These are phyloP conservation scores for Oldenlandia corymbosa DNA, from an alignment of 257 asterid genomes.

Conservation along the genomic window DNA sequence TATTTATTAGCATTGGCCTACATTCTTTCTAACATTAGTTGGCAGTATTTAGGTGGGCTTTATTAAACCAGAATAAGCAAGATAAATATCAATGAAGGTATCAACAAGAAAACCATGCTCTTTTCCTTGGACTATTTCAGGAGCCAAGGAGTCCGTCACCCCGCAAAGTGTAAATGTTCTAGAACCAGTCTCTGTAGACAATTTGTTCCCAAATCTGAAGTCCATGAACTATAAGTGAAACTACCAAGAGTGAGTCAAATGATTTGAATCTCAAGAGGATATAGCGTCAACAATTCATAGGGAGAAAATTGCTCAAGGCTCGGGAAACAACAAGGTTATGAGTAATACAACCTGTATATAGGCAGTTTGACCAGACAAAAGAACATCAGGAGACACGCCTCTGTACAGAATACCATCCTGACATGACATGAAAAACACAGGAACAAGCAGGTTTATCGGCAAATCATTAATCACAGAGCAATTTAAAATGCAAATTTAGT, in stretches of 20 bases:
- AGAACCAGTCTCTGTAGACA: conserved; percentile 49
- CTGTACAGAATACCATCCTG: conserved; percentile 77
- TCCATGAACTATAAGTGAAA: conserved; percentile 65
- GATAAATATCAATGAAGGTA: conserved; percentile 16
- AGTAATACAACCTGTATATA: conserved; percentile 57
- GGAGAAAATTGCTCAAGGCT: not conserved
- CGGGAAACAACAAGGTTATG: not conserved
- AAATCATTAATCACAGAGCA: not conserved
- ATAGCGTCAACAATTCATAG: not conserved
- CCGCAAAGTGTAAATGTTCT: conserved; percentile 87
- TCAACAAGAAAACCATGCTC: conserved; percentile 91
- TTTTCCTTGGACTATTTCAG: conserved; percentile 88
- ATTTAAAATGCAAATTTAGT: conserved; percentile 20
- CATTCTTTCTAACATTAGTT: too few relatives aligned
- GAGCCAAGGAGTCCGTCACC: conserved; percentile 81
- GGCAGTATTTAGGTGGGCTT: not conserved
- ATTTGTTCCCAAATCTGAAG: conserved; percentile 82
- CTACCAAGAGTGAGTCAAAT: conserved; percentile 13
- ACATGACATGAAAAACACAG: conserved; percentile 19
- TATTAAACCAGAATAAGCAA: conserved; percentile 4
- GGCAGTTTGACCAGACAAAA: conserved; percentile 69
- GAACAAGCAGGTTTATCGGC: not conserved
- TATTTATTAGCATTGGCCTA: too few relatives aligned
- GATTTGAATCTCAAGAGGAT: not conserved
- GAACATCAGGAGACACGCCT: conserved; percentile 78